Evolutionary conservation across 768 basidiomycete genomes (phyloP), one percentile per base, ranked within the genome.

Genomic region (Xerocomus brunneocitrinus): DNA sequence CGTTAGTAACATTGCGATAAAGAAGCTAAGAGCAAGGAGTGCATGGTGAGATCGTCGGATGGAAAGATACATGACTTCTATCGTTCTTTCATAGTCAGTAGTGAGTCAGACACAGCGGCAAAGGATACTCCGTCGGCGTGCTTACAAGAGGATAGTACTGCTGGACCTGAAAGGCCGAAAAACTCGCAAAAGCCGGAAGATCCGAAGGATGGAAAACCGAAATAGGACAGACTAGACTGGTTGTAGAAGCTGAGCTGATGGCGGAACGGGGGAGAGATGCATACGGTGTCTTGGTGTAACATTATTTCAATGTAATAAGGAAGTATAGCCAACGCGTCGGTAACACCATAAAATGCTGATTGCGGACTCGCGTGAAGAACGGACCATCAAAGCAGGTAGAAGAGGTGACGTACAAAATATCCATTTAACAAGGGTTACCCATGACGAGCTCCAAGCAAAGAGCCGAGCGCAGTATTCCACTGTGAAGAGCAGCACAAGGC

Each of bases 21-120:
- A 95, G 70, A 95, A 95, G 3, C 82, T 81, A 19, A 95, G 83
- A 0, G 93, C 92, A 3, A 93, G 78, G 0, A 94, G 75, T 0
- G 92, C 92, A 60, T 95, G 89, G 58, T 91, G 87, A 0, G 90
- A 93, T 55, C 91, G 77, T 47, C 87, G 79, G 34, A 94, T 85
- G 30, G 91, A 85, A 30, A 95, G 79, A 66, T 88, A 92, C 93
- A 95, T 97, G 61, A 91, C 90, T 74, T 92, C 89, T 46, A 91
- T 91, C 0, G 90, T 91, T 43, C 89, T 90, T 55, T 35, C 24
- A 40, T 12, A 8, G 19, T 27, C 25, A n/a, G 8, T 13, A 19
- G 25, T 19, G 19, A 19, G 52, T 66, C 24, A 56, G 53, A 49
- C 19, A 38, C 1, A 4, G 4, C 14, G 7, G 16, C 38, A 46